Evolutionary conservation across 805 yeast genomes (phyloP), one percentile per base, ranked within the genome.

Genomic region (Schwanniomyces yamadae): DNA sequence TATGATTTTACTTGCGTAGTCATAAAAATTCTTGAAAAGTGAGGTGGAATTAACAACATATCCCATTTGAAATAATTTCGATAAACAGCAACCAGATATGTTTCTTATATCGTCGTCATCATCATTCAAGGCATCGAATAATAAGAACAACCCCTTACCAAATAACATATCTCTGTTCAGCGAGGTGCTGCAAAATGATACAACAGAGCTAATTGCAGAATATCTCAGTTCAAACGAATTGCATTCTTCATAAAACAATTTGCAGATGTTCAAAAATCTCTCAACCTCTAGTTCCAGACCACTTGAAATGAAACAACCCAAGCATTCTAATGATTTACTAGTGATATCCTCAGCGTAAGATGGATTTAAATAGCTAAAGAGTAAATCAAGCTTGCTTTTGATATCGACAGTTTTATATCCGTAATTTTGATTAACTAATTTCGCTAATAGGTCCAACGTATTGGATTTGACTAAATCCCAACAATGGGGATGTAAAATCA

Each of bases 81-180:
- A 52, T 12, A 80, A 52, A 36, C 63, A 65, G 1, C 45, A 30
- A 0, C 85, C 65, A 0, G 85, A 73, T 2, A 47, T 12, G 1
- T 59, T 56, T 38, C 95, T 63, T 5, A 84, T 59, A 10, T 71
- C 78, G 9, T 68, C 76, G 46, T 83, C 91, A 48, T 86, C 95
- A 55, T 87, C 95, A 34, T 60, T 59, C 16, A 82, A 51, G 42
- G 62, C 69, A 10, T 57, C 51, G 39, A 65, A 66, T 1, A 71
- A 33, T 26, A 44, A 38, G 25, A 61, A 36, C 9, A 49, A 23
- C 37, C 58, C 44, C 61, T 10, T 36, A 19, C 40, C 39, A 28
- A 27, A 28, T n/a, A 18, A 10, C 12, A 4, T 14, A 19, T 28
- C 23, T 24, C 23, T 36, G 25, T 14, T n/a, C 15, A n/a, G 8